Conservation (phyloP, 2,329 filamentous ascomycete species). For the Juglanconis sp. region DNA sequence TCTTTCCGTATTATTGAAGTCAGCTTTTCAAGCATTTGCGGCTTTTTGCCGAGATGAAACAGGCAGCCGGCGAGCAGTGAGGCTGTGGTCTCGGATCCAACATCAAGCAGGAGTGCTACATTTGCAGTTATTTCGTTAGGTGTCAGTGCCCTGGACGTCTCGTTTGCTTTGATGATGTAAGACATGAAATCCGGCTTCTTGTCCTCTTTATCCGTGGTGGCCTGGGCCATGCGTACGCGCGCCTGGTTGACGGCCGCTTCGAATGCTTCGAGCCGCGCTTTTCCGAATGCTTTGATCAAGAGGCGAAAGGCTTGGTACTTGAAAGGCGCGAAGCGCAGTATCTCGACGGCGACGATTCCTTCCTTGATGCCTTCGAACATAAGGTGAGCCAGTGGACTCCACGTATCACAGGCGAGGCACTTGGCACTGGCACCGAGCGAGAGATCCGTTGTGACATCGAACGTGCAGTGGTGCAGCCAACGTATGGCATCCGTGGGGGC, state of each 20-base stretch:
- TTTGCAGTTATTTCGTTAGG: neutral
- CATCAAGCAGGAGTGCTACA: neutral
- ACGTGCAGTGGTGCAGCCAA: slow-evolving; percentile 37
- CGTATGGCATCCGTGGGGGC: slow-evolving; percentile 14
- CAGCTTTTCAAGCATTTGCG: slow-evolving; percentile 24
- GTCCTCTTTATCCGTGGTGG: neutral
- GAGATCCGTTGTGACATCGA: slow-evolving; percentile 27
- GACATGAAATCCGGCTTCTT: neutral
- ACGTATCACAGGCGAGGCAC: neutral
- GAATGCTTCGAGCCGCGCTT: neutral
- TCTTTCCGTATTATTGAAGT: slow-evolving; percentile 31
- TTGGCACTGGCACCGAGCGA: neutral
- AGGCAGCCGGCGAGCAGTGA: slow-evolving; percentile 3
- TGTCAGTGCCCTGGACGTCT: neutral
- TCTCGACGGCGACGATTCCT: neutral
- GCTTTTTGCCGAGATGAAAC: slow-evolving; percentile 21
- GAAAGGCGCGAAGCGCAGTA: neutral
- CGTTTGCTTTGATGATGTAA: neutral
- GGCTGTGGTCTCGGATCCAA: slow-evolving; percentile 12
- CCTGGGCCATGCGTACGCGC: neutral
- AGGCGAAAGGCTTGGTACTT: neutral
- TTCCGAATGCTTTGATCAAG: neutral
- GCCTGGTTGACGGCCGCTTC: neutral
- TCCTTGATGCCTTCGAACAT: slow-evolving; percentile 1
- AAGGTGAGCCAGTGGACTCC: neutral